Conservation (phyloP, 192 early-diverging fungal genomes). For the Backusella circina region DNA sequence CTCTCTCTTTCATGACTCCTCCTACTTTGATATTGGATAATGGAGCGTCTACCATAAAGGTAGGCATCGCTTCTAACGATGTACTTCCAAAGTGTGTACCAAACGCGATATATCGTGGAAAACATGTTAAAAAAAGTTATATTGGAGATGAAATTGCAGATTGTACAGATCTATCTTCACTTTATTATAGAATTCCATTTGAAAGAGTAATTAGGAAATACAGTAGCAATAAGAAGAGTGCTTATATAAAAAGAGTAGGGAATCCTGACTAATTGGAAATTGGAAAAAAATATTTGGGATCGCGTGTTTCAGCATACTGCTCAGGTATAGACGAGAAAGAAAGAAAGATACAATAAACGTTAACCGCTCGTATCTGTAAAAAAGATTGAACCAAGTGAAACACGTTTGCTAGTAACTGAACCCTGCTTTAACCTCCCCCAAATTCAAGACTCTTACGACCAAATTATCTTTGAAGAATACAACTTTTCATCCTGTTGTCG, state of each 20-base stretch:
- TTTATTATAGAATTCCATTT: conserved; percentile 72
- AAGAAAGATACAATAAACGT: neutral
- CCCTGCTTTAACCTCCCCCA: conserved; percentile 77
- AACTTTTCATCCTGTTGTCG: conserved; percentile 56
- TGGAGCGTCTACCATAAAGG: conserved; percentile 66
- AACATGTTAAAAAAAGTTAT: conserved; percentile 47
- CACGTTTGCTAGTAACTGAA: conserved; percentile 66
- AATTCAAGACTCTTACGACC: conserved; percentile 69
- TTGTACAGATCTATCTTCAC: conserved; percentile 65
- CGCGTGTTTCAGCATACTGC: conserved; percentile 60
- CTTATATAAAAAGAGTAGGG: conserved; percentile 42
- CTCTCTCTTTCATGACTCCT: neutral
- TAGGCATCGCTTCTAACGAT: conserved; percentile 41
- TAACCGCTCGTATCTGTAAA: neutral
- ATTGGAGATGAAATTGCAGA: conserved; percentile 66
- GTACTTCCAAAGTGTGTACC: conserved; percentile 41
- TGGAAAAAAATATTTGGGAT: conserved; percentile 78
- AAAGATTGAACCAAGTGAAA: conserved; percentile 55
- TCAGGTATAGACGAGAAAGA: conserved; percentile 41
- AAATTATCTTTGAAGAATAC: conserved; percentile 86
- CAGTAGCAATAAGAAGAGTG: neutral
- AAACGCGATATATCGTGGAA: conserved; percentile 61
- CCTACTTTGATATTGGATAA: conserved; percentile 64
- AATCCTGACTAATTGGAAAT: conserved; percentile 73
- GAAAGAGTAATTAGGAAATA: conserved; percentile 54